Evolutionary conservation across 2,329 filamentous ascomycete species (phyloP).

Genomic region (Ilyonectria destructans): DNA sequence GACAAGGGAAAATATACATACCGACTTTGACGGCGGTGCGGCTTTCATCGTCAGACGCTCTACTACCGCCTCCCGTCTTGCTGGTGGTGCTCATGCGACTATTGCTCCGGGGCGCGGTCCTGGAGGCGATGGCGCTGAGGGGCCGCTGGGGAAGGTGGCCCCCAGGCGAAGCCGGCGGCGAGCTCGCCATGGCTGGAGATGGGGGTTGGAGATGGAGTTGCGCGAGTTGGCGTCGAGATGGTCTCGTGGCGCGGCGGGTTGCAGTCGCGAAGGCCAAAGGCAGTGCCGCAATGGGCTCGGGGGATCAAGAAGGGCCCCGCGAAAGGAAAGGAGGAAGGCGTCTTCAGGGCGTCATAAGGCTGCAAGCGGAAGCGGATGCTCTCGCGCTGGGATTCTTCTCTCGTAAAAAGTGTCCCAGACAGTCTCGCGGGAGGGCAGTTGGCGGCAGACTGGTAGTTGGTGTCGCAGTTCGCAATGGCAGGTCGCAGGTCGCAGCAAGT

Average conservation of each 20-base stretch:
- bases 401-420: conserved; percentile 35
- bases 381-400: conserved; percentile 22
- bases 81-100: conserved; percentile 90
- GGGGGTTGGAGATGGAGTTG: conserved; percentile 15
- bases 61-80: conserved; percentile 83
- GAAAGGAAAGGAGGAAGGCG: conserved; percentile 34
- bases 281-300: conserved; percentile 37
- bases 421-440: conserved; percentile 43
- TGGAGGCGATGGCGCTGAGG: conserved; percentile 82
- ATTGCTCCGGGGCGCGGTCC: conserved; percentile 80
- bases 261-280: conserved; percentile 33
- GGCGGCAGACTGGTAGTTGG: not conserved
- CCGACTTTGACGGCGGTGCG: conserved; percentile 97
- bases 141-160: conserved; percentile 74
- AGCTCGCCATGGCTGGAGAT: conserved; percentile 72
- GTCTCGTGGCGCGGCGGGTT: conserved; percentile 28
- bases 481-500: conserved; percentile 20
- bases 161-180: conserved; percentile 79
- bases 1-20: conserved; percentile 69
- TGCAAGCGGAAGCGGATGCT: conserved; percentile 30
- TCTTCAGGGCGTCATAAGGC: conserved; percentile 49
- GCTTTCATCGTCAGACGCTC: conserved; percentile 90
- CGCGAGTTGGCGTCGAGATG: conserved; percentile 28
- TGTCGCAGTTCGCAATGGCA: not conserved
- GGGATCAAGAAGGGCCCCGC: conserved; percentile 36